These are phyloP conservation scores for Aureobasidium pullulans DNA, from an alignment of 2,329 filamentous ascomycete species.

Conservation along the genomic window DNA sequence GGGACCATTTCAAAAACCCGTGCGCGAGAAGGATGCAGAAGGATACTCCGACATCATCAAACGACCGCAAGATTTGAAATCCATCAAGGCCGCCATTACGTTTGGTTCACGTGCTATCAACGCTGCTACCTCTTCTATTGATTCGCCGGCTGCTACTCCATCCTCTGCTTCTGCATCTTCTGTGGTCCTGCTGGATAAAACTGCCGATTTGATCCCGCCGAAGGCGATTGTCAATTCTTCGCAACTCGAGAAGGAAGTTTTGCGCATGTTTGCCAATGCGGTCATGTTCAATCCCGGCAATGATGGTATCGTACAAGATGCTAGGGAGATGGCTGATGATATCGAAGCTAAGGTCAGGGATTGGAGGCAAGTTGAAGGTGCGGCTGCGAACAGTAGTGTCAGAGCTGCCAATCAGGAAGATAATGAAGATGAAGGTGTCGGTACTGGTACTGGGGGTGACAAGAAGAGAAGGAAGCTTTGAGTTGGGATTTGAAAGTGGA, in stretches of 20 bases:
- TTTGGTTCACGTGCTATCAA: constrained; percentile 53
- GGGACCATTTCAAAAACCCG: constrained; percentile 42
- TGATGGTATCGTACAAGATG: constrained; percentile 80
- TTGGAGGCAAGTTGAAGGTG: constrained; percentile 44
- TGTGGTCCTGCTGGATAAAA: constrained; percentile 59
- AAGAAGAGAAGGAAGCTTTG: constrained; percentile 3
- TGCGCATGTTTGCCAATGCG: constrained; percentile 95
- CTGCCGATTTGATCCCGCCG: constrained; percentile 72
- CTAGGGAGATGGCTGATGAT: constrained; percentile 80
- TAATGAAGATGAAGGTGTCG: background rate
- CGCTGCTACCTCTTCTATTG: constrained; percentile 34
- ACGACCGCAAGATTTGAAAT: constrained; percentile 45
- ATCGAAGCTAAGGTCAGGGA: constrained; percentile 72
- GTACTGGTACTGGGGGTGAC: background rate
- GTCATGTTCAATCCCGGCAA: constrained; percentile 98
- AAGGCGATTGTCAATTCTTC: constrained; percentile 87
- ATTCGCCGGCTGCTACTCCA: constrained; percentile 54
- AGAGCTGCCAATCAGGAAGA: background rate
- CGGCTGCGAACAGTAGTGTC: background rate
- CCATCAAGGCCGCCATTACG: constrained; percentile 42
- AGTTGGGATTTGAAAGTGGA: no score
- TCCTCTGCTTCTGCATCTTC: constrained; percentile 29
- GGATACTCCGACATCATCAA: constrained; percentile 47
- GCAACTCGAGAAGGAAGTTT: constrained; percentile 86
- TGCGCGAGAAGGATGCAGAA: constrained; percentile 43